Evolutionary conservation across 257 asterid species (phyloP).

Genomic region (Solanum habrochaites): DNA sequence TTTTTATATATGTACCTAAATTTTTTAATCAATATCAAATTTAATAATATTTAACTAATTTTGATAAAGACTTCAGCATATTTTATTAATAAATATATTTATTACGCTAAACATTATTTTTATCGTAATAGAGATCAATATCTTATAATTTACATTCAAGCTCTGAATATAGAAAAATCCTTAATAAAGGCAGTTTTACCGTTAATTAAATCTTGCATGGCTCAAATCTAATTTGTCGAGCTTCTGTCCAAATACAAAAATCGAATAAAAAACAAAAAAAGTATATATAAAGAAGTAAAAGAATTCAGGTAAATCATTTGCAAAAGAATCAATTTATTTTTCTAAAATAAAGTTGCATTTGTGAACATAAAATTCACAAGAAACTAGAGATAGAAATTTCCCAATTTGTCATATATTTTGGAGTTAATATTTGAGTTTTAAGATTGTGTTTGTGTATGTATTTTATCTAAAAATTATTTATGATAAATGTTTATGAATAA

Average conservation of each 20-base stretch:
- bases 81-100: no score
- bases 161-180: no score
- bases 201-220: fast-evolving
- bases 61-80: no score
- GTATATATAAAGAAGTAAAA: no score
- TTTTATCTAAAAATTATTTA: background rate
- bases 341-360: background rate
- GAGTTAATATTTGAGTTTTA: background rate
- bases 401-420: background rate
- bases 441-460: background rate
- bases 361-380: background rate
- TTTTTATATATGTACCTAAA: no score
- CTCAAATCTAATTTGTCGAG: fast-evolving
- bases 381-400: background rate
- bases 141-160: no score
- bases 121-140: fast-evolving
- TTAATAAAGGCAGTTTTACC: fast-evolving
- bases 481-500: no score
- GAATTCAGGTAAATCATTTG: background rate
- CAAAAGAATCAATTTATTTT: background rate
- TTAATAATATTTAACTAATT: no score
- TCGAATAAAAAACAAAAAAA: no score
- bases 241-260: no score
- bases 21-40: fast-evolving
- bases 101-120: no score